Base-by-base conservation (phyloP, 768 basidiomycete genomes). In the Leccinum truebloodii region DNA sequence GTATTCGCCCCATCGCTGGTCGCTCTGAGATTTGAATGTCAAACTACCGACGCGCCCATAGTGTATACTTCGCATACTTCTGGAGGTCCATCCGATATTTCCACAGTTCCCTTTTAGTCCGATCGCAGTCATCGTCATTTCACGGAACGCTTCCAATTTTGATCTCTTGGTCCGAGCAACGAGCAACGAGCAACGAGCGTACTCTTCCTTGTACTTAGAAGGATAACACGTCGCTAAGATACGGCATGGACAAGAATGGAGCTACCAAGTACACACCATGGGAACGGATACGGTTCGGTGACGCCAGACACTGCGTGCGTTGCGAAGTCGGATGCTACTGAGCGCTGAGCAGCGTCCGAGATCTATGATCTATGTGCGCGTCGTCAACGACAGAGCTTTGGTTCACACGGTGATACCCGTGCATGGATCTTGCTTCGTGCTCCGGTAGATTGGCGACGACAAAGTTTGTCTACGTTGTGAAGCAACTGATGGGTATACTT, bases 131-230 rank as follows among this genome's bases (percentile, higher is more conserved):
- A 71, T 63, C 6, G 71, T 67, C 6, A 78, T 34, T 3, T 59
- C 59, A 1, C 41, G n/a, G 2, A 74, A 66, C 6, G 63, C 65
- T 8, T 73, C 71, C 52, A 71, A 50, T 57, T 77, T 78, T 4
- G 71, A 62, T 7, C 57, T 52, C 3, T 64, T 59, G 3, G 63
- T 58, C 28, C 61, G 67, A 12, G 62, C 60, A 0, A 78, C 77
- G 0, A 73, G 57, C 16, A 0, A 78, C 77, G 0, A 73, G 57
- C 16, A 68, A 34, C 32, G 32, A 34, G 32, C 32, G 10, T 34
- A 34, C 54, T 80, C 79, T 69, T 80, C 79, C 59, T 80, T 73
- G 59, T 80, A 28, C 28, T 28, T 28, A 76, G 57, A 80, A 79
- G 0, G 75, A 79, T 2, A 79, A 62, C 30, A 79, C 64, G 37